phyloP scores from a whole-genome alignment of 2,329 filamentous ascomycete genomes.

The Fusarium sp. region DNA sequence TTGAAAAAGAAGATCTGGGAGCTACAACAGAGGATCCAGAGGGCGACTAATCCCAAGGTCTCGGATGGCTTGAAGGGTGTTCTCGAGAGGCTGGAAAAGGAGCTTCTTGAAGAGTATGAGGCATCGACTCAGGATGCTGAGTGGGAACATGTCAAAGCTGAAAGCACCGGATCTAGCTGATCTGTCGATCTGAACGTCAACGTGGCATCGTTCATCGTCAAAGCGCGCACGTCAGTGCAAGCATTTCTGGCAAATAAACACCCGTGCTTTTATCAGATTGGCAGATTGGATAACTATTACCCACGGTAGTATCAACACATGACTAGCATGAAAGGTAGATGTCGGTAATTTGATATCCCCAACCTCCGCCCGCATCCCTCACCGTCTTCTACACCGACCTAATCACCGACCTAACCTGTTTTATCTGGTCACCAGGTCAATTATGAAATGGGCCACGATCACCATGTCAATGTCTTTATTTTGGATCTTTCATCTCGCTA shows the following conservation, averaged over 20 bases:
- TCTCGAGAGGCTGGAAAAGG: conserved; percentile 17
- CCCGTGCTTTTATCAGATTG: not conserved
- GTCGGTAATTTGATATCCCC: not conserved
- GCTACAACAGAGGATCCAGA: conserved; percentile 24
- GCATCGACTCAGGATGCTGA: not conserved
- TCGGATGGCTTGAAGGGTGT: conserved; percentile 15
- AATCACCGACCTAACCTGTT: not conserved
- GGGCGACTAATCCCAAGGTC: conserved; percentile 10
- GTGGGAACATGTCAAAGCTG: not conserved
- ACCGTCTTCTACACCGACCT: not conserved
- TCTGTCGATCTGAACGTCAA: not conserved
- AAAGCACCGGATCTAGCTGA: not conserved
- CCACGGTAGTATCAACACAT: not conserved
- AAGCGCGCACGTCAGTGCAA: not conserved
- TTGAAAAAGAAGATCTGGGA: conserved; percentile 27
- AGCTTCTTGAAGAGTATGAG: not conserved
- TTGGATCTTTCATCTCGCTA: not conserved
- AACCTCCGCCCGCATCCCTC: not conserved
- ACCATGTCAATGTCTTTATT: too few relatives aligned
- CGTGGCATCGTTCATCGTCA: not conserved
- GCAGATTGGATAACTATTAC: not conserved
- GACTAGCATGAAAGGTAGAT: not conserved
- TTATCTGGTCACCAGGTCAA: not conserved
- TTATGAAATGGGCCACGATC: not conserved
- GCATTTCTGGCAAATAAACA: not conserved